A percentile compares a stretch with the other conserved stretches of the same genome.
phyloP scores from a whole-genome alignment of 176 grass and related monocot genomes.

The Hordeum marinum region DNA sequence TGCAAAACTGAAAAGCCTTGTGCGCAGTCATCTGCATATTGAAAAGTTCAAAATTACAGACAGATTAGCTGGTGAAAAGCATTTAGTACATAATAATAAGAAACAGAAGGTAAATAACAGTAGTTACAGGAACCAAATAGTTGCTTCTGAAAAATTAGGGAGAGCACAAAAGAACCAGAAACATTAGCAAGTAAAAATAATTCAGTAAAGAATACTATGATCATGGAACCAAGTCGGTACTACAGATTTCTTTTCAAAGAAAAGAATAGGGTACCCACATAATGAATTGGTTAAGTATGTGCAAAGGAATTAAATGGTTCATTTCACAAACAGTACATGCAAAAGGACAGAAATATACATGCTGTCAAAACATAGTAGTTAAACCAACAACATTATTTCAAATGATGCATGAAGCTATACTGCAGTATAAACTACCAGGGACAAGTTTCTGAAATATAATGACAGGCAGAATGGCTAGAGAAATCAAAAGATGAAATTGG shows the following conservation, averaged over 20 bases:
- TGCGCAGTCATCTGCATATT: constrained; percentile 87
- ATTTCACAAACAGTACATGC: neutral
- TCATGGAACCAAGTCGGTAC: neutral
- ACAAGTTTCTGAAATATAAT: neutral
- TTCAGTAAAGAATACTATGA: neutral
- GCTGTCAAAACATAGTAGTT: neutral
- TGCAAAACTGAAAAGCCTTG: constrained; percentile 96
- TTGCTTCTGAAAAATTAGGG: neutral
- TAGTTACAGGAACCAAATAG: neutral
- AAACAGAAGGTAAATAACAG: neutral
- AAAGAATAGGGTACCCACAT: neutral
- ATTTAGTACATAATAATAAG: neutral
- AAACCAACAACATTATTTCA: neutral
- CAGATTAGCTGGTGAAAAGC: constrained; percentile 1
- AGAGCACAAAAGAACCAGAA: constrained; percentile 7
- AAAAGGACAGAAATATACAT: neutral
- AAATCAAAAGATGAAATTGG: neutral
- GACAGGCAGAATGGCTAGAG: neutral
- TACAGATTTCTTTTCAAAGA: neutral
- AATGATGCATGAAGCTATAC: neutral
- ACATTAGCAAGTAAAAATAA: neutral
- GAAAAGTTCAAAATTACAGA: constrained; percentile 3
- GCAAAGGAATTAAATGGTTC: neutral
- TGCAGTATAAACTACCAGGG: neutral
- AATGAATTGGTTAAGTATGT: neutral